phyloP scores from a whole-genome alignment of 805 yeast genomes.

The Hanseniaspora valbyensis region DNA sequence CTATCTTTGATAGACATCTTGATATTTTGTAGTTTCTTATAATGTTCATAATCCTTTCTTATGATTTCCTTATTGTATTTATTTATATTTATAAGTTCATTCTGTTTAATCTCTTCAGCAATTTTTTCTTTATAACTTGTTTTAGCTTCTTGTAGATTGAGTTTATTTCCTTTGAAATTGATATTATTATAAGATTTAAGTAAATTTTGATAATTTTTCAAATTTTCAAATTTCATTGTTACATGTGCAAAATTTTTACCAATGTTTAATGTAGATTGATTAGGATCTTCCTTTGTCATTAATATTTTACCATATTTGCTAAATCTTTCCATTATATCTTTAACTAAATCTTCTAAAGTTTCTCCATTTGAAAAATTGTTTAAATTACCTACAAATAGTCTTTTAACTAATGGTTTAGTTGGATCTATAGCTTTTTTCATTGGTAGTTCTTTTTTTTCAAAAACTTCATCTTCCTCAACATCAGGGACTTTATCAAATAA shows the following conservation, averaged over 20 bases:
- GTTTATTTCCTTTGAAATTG: constrained; percentile 59
- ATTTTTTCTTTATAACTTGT: constrained; percentile 33
- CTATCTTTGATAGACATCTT: constrained; percentile 35
- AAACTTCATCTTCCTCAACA: background rate
- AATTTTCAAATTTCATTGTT: constrained; percentile 42
- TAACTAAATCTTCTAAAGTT: constrained; percentile 23
- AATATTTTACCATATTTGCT: constrained; percentile 46
- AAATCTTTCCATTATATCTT: constrained; percentile 45
- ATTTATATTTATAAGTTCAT: constrained; percentile 15
- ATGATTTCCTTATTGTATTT: constrained; percentile 27
- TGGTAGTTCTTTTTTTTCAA: background rate
- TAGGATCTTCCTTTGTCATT: constrained; percentile 45
- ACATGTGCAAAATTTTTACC: constrained; percentile 47
- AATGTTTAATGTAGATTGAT: constrained; percentile 19
- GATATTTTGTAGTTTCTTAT: constrained; percentile 32
- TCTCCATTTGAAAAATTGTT: constrained; percentile 4
- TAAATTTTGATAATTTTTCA: constrained; percentile 37
- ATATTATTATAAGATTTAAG: constrained; percentile 55
- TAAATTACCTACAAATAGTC: constrained; percentile 28
- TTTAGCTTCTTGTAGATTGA: constrained; percentile 53
- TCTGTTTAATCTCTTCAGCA: constrained; percentile 16
- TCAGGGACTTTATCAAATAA: background rate
- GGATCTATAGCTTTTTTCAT: background rate
- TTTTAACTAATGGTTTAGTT: constrained; percentile 17
- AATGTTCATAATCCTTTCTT: constrained; percentile 32